Evolutionary conservation across 768 basidiomycete genomes (phyloP).

Genomic region (Strobilomyces echinocephalus): DNA sequence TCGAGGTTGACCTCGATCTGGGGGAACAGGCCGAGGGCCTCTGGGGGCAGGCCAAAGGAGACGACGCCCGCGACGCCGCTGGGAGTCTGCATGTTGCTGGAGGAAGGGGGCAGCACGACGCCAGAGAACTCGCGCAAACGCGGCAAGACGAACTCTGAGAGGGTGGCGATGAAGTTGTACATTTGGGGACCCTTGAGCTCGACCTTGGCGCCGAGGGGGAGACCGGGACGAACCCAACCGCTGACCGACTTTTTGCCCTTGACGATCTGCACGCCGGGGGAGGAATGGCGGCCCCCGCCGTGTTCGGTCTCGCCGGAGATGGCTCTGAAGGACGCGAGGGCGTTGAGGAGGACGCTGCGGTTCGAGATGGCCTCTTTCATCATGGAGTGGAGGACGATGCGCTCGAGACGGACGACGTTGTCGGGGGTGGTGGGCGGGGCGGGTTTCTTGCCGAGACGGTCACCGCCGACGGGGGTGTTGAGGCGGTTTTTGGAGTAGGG

Average conservation of each 20-base stretch:
- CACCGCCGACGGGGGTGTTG: slow-evolving; percentile 71
- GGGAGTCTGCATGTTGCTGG: slow-evolving; percentile 65
- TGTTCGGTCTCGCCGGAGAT: slow-evolving; percentile 78
- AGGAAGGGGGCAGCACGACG: slow-evolving; percentile 69
- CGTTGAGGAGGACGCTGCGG: slow-evolving; percentile 71
- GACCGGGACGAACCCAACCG: slow-evolving; percentile 79
- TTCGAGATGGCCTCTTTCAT: slow-evolving; percentile 72
- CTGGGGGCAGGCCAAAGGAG: slow-evolving; percentile 78
- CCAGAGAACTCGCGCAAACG: slow-evolving; percentile 89
- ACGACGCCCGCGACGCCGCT: slow-evolving; percentile 84
- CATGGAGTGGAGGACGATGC: slow-evolving; percentile 83
- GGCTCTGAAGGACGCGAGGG: slow-evolving; percentile 82
- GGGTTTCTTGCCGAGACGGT: slow-evolving; percentile 60
- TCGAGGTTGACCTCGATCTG: slow-evolving; percentile 94
- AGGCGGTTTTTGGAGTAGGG: slow-evolving; percentile 79
- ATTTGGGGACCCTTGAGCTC: slow-evolving; percentile 86
- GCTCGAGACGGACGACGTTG: slow-evolving; percentile 73
- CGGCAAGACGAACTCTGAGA: slow-evolving; percentile 94
- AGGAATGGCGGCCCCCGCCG: slow-evolving; percentile 66
- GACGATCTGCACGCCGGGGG: slow-evolving; percentile 76
- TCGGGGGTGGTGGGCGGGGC: slow-evolving; percentile 62
- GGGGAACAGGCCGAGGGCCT: slow-evolving; percentile 87
- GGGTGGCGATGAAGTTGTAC: slow-evolving; percentile 87
- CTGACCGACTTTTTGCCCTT: slow-evolving; percentile 61
- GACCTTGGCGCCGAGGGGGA: slow-evolving; percentile 86